Base-by-base conservation (phyloP, 352 stramenopile genomes). In the Globisporangium solare region DNA sequence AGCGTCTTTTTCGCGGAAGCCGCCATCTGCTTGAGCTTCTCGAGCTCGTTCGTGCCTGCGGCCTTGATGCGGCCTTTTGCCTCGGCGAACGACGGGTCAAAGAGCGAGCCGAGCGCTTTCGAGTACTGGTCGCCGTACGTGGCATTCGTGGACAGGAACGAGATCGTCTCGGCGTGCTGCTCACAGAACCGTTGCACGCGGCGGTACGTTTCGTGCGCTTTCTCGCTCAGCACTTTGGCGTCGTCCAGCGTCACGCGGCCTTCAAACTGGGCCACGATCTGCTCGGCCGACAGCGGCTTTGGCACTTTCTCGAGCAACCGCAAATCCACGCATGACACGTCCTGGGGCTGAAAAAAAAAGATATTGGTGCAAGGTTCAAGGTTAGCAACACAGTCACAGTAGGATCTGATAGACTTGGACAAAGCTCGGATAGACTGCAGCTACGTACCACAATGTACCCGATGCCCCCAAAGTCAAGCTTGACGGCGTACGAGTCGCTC, bases 131-230 rank as follows among this genome's bases (percentile, higher is more conserved):
- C 72, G 14, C 81, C 71, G 50, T 90, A 92, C 17, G 64, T 64
- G 2, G 74, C 71, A 41, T 89, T 92, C 2, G 78, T 89, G 3
- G 81, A 89, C 11, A 92, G 68, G 24, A 88, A 87, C 41, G 81
- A 90, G 17, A 93, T 86, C 15, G 76, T 68, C 41, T 87, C 70
- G 1, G 78, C 76, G 55, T 93, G 74, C 47, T 86, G 63, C 45
- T 91, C 83, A 32, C 81, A 93, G 42, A 90, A 80, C 17, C 53
- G 55, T 51, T 88, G 71, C n/a, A 92, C 60, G 22, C 66, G 70
- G 0, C 41, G 56, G 51, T 92, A 89, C 40, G 77, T 73, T 21
- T 76, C 63, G 39, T 83, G 67, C 0, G 76, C 77, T 32, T 82
- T 83, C 20, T 51, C 58, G 35, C 74, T 77, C 20, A 93, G 58